These are phyloP conservation scores for Daucus carota DNA, from an alignment of 129 eudicot genomes.

Conservation along the genomic window DNA sequence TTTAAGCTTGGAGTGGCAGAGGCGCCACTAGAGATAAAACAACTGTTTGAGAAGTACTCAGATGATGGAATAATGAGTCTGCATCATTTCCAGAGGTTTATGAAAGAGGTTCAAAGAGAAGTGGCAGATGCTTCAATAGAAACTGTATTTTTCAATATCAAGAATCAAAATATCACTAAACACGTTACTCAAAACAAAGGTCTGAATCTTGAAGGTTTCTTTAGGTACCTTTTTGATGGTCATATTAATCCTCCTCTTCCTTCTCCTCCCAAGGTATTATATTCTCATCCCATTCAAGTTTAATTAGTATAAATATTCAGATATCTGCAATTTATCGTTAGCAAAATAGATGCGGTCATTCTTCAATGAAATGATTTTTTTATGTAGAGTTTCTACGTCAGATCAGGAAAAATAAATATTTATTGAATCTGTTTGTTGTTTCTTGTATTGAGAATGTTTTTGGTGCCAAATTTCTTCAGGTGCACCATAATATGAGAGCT, in stretches of 20 bases:
- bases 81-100: slow-evolving; percentile 28
- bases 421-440: not conserved
- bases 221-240: slow-evolving; percentile 4
- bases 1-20: slow-evolving; percentile 27
- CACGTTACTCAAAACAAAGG: slow-evolving; percentile 1
- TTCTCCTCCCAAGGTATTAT: slow-evolving; percentile 9
- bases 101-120: slow-evolving; percentile 24
- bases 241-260: slow-evolving; percentile 14
- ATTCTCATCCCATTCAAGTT: not conserved
- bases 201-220: slow-evolving; percentile 6
- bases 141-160: not conserved
- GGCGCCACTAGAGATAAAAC: slow-evolving; percentile 28
- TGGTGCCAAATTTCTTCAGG: slow-evolving; percentile 14
- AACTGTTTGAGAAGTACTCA: slow-evolving; percentile 20
- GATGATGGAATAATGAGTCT: slow-evolving; percentile 33
- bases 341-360: not conserved
- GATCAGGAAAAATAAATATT: not conserved
- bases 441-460: not conserved
- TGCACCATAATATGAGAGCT: slow-evolving; percentile 44
- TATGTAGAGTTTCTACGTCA: not conserved
- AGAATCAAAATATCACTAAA: not conserved
- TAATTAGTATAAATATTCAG: not conserved
- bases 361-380: not conserved
- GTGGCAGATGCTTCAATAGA: slow-evolving; percentile 22
- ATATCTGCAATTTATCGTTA: not conserved